Evolutionary conservation across 345 rosid genomes (phyloP).

Genomic region (Murraya paniculata): DNA sequence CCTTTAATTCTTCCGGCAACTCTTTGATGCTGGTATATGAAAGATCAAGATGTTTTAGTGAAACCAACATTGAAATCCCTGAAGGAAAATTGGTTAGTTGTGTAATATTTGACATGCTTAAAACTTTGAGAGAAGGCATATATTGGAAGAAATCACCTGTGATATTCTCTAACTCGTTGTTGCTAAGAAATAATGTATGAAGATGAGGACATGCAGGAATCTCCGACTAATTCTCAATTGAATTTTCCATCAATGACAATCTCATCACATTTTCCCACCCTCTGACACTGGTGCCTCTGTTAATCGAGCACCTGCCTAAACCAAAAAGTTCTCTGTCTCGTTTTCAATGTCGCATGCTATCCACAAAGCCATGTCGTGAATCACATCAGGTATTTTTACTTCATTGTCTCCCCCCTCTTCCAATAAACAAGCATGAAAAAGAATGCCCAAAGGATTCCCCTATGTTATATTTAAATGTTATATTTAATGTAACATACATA

Average conservation of each 20-base stretch:
- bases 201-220: not conserved
- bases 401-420: no score
- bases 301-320: not conserved
- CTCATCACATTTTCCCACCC: slow-evolving; percentile 1
- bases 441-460: no score
- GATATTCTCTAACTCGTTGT: not conserved
- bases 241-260: not conserved
- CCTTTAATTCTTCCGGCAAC: slow-evolving; percentile 13
- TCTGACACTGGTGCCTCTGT: not conserved
- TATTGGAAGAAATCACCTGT: slow-evolving; percentile 12
- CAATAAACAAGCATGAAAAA: no score
- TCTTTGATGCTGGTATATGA: slow-evolving; percentile 17
- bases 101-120: slow-evolving; percentile 28
- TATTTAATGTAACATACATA: no score
- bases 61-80: slow-evolving; percentile 15
- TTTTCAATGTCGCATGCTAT: not conserved
- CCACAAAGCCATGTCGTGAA: not conserved
- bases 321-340: not conserved
- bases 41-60: slow-evolving; percentile 26
- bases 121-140: slow-evolving; percentile 23
- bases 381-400: not conserved
- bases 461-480: no score
- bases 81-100: slow-evolving; percentile 21
- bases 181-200: not conserved
- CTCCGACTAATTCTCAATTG: not conserved